Evolutionary conservation across 1,284 basidiomycete species (phyloP).

Genomic region (Moniliophthora roreri): DNA sequence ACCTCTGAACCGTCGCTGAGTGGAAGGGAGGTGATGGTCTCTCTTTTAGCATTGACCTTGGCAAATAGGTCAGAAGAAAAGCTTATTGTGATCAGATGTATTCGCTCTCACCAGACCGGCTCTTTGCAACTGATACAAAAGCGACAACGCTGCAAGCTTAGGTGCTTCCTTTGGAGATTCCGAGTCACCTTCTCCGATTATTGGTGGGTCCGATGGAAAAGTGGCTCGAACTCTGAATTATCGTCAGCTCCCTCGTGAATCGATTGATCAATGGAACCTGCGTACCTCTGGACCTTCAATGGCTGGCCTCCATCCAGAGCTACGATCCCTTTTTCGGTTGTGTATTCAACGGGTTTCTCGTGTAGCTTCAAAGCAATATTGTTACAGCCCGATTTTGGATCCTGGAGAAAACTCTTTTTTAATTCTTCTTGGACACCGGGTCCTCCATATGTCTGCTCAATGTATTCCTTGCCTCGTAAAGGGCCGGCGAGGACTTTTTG

Average conservation of each 20-base stretch:
- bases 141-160: slow-evolving; percentile 73
- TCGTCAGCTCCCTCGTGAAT: too few species aligned
- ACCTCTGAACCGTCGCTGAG: slow-evolving; percentile 65
- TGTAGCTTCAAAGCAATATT: slow-evolving; percentile 6
- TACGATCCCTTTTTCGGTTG: neutral
- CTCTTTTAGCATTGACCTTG: too few species aligned
- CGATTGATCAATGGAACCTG: neutral
- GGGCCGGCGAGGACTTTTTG: slow-evolving; percentile 28
- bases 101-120: slow-evolving; percentile 60
- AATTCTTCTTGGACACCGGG: slow-evolving; percentile 1
- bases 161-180: slow-evolving; percentile 70
- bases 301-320: neutral
- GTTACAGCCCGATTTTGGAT: slow-evolving; percentile 10
- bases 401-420: slow-evolving; percentile 5
- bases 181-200: slow-evolving; percentile 66
- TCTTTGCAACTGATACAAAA: slow-evolving; percentile 67
- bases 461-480: slow-evolving; percentile 32
- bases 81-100: too few species aligned
- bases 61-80: too few species aligned
- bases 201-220: slow-evolving; percentile 40
- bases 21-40: slow-evolving; percentile 28
- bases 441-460: slow-evolving; percentile 26
- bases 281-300: slow-evolving; percentile 8
- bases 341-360: neutral
- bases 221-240: slow-evolving; percentile 44